These are phyloP conservation scores for Spizellomyces punctatus DNA, from an alignment of 192 early-diverging fungal genomes.

Conservation along the genomic window DNA sequence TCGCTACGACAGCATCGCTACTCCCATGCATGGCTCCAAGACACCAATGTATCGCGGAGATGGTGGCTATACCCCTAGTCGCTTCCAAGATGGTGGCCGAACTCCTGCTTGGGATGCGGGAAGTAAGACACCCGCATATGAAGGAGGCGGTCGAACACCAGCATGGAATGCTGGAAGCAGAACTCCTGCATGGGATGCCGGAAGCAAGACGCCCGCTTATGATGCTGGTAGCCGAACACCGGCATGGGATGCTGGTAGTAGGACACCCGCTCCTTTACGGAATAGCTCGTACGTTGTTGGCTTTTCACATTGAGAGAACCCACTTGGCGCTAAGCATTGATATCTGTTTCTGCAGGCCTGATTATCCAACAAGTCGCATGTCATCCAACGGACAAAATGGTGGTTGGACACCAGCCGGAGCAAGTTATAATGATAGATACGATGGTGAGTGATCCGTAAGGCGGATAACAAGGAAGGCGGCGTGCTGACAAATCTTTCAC, in stretches of 20 bases:
- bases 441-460: neutral
- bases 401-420: neutral
- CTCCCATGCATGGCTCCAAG: slow-evolving; percentile 55
- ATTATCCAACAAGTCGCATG: slow-evolving; percentile 4
- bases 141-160: slow-evolving; percentile 48
- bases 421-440: no score
- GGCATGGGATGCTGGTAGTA: slow-evolving; percentile 51
- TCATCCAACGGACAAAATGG: slow-evolving; percentile 11
- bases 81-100: slow-evolving; percentile 54
- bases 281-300: slow-evolving; percentile 24
- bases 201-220: slow-evolving; percentile 58
- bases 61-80: slow-evolving; percentile 19
- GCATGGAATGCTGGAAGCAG: slow-evolving; percentile 49
- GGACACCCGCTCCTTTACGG: slow-evolving; percentile 24
- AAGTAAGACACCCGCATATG: slow-evolving; percentile 57
- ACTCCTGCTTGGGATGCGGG: slow-evolving; percentile 74
- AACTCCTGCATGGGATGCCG: slow-evolving; percentile 55
- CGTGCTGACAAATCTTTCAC: no score
- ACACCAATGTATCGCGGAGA: slow-evolving; percentile 50
- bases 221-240: slow-evolving; percentile 39
- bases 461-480: no score
- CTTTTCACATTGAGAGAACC: slow-evolving; percentile 2
- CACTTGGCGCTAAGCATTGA: slow-evolving; percentile 6
- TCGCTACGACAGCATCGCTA: slow-evolving; percentile 36
- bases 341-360: slow-evolving; percentile 3